Base-by-base conservation (phyloP, 2,329 filamentous ascomycete genomes). In the Fonsecaea nubica region DNA sequence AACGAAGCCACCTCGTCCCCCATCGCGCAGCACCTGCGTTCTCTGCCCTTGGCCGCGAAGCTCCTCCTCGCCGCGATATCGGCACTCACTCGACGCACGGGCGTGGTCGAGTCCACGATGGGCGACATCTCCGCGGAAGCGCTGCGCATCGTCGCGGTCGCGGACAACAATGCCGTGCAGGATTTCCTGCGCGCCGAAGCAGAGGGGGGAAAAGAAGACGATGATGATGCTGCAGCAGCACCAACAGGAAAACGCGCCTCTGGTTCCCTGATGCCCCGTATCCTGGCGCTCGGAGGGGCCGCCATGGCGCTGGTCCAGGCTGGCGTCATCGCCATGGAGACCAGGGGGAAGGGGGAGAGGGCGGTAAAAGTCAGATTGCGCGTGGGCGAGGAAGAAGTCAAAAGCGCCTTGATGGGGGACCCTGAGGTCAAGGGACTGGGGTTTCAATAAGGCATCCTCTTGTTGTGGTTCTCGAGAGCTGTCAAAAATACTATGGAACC, bases 1-100 rank as follows among this genome's bases (percentile, higher is more conserved):
- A 92, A 91, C 74, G 95, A 99, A 80, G 93, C 94, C 4, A 98
- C 94, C 0, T 93, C 91, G 3, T 97, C 92, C 64, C 95, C 95
- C 1, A 83, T 97, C 65, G 94, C 97, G 76, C 92, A 95, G 76
- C 93, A 93, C 75, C 85, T 99, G 40, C 90, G 92, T 58, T 86
- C 89, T 18, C 85, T 98, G 25, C 92, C 95, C 0, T 84, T 97
- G 50, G 86, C 89, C 32, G 89, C 90, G 12, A 97, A 97, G 75
- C 83, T 98, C 40, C 89, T 98, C 72, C 87, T 99, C 60, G 89
- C 92, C 1, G 92, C 93, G 6, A 82, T 99, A 15, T 80, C 97
- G 42, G 86, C 92, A 33, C 87, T 92, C 32, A 89, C 92, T 40
- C 88, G 93, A 67, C 85, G 94, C 62, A 95, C 91, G 0, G 95